phyloP scores from a whole-genome alignment of 257 asterid species.

The Galeopsis tetrahit region DNA sequence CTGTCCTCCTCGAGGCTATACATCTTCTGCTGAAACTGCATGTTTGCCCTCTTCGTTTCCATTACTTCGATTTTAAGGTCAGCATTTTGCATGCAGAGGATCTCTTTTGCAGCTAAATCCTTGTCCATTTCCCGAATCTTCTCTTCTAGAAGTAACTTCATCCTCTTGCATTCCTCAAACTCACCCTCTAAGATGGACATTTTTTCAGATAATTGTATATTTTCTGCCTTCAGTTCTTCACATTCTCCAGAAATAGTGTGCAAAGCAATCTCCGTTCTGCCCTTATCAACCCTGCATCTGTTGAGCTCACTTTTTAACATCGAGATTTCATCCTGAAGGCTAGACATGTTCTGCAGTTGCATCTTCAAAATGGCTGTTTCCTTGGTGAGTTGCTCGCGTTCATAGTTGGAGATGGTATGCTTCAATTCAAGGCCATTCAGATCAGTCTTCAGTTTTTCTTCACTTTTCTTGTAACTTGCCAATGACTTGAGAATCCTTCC shows the following conservation, averaged over 20 bases:
- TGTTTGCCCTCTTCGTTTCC: constrained; percentile 51
- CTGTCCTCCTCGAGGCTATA: constrained; percentile 67
- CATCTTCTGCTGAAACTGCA: constrained; percentile 58
- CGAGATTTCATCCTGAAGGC: constrained; percentile 59
- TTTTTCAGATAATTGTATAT: constrained; percentile 44
- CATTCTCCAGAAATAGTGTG: constrained; percentile 45
- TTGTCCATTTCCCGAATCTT: constrained; percentile 58
- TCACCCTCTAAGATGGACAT: constrained; percentile 51
- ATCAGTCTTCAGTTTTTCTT: constrained; percentile 66
- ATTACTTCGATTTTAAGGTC: constrained; percentile 53
- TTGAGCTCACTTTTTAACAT: constrained; percentile 50
- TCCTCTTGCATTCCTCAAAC: constrained; percentile 64
- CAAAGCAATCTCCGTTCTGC: constrained; percentile 51
- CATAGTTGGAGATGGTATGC: constrained; percentile 70
- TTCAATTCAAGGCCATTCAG: constrained; percentile 72
- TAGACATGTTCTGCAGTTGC: constrained; percentile 57
- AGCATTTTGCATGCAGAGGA: constrained; percentile 36
- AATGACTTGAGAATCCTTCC: constrained; percentile 50
- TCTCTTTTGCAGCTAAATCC: constrained; percentile 53
- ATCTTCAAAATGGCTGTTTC: constrained; percentile 50
- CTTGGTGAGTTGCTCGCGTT: constrained; percentile 64
- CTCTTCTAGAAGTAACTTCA: constrained; percentile 50
- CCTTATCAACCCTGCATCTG: constrained; percentile 51
- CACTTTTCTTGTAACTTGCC: constrained; percentile 56
- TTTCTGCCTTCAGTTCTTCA: constrained; percentile 61